phyloP scores from a whole-genome alignment of 2,329 filamentous ascomycete species.

The Colletotrichum salicis region DNA sequence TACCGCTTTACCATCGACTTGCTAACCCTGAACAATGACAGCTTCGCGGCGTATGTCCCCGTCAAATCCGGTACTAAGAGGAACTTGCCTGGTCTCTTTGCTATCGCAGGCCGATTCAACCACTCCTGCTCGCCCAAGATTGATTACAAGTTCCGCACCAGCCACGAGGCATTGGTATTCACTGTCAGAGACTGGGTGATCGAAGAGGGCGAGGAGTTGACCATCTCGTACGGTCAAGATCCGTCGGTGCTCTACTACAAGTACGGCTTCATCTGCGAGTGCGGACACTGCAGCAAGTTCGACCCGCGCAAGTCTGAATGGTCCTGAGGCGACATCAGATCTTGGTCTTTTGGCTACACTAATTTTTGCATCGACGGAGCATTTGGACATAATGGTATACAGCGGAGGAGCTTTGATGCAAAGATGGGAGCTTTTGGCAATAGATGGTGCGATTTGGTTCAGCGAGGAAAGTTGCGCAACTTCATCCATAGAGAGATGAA shows the following conservation, averaged over 20 bases:
- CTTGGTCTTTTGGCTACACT: neutral
- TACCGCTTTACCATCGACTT: neutral
- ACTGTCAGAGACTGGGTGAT: conserved; percentile 49
- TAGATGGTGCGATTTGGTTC: neutral
- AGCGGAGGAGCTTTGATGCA: neutral
- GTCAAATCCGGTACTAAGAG: neutral
- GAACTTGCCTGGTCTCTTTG: conserved; percentile 54
- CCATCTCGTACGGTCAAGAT: conserved; percentile 58
- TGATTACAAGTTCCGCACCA: conserved; percentile 53
- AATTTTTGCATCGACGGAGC: neutral
- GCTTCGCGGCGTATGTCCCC: neutral
- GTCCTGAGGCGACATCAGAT: neutral
- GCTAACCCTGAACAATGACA: neutral
- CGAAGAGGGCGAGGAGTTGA: conserved; percentile 58
- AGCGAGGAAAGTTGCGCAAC: neutral
- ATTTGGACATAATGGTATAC: neutral
- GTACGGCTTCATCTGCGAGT: conserved; percentile 65
- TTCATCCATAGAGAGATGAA: neutral
- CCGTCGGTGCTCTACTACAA: conserved; percentile 51
- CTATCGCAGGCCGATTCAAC: conserved; percentile 66
- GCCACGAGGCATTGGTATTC: conserved; percentile 52
- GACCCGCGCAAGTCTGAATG: conserved; percentile 10
- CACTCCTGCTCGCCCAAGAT: conserved; percentile 62
- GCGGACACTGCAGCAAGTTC: conserved; percentile 54
- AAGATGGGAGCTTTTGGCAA: neutral